phyloP scores from a whole-genome alignment of 75 land plant genomes.

The Gnetum montanum region DNA sequence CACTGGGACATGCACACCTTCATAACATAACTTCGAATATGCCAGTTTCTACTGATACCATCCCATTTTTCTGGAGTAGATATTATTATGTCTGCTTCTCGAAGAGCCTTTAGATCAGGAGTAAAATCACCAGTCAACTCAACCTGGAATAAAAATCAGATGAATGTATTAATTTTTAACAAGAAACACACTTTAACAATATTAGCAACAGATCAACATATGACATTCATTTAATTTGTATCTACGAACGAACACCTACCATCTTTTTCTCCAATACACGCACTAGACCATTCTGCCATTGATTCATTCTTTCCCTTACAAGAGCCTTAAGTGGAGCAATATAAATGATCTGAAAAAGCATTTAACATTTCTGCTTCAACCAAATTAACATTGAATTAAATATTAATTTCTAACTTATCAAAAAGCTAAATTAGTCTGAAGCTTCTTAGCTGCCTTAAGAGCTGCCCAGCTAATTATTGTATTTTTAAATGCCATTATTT shows the following conservation, averaged over 20 bases:
- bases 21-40: conserved; percentile 84
- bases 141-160: conserved; percentile 53
- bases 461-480: too few relatives aligned
- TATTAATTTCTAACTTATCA: too few relatives aligned
- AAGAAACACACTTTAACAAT: not conserved
- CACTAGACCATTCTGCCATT: conserved; percentile 78
- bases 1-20: conserved; percentile 79
- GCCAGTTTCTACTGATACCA: conserved; percentile 98
- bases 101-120: conserved; percentile 83
- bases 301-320: conserved; percentile 94
- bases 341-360: conserved; percentile 66
- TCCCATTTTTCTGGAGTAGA: conserved; percentile 99
- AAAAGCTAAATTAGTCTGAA: too few relatives aligned
- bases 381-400: too few relatives aligned
- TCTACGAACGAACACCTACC: too few relatives aligned
- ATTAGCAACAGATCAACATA: not conserved
- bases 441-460: too few relatives aligned
- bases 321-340: conserved; percentile 97
- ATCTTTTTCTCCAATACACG: conserved; percentile 67
- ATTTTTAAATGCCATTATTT: too few relatives aligned
- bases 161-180: not conserved
- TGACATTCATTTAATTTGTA: not conserved
- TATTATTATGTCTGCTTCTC: conserved; percentile 92
- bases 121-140: conserved; percentile 99
- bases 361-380: too few relatives aligned